These are phyloP conservation scores for Pezicula neosporulosa DNA, from an alignment of 2,329 filamentous ascomycete species.

Conservation along the genomic window DNA sequence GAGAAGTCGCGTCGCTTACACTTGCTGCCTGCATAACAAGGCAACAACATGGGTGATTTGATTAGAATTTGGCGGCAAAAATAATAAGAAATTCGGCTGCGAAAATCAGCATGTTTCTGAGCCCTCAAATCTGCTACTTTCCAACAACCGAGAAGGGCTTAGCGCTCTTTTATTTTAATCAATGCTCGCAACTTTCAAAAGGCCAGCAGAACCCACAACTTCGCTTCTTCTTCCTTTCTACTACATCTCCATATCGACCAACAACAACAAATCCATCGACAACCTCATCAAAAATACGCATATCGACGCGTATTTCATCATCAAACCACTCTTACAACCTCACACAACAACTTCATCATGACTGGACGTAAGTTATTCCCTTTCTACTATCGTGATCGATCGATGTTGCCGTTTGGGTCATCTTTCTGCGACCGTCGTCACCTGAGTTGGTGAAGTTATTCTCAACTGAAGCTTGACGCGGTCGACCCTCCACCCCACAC, in stretches of 20 bases:
- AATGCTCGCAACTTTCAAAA: too few relatives aligned
- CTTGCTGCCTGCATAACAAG: too few relatives aligned
- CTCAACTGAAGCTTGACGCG: constrained; percentile 8
- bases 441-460: constrained; percentile 19
- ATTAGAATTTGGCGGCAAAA: too few relatives aligned
- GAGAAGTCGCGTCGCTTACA: too few relatives aligned
- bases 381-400: constrained; percentile 11
- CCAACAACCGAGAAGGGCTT: too few relatives aligned
- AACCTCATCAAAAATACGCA: constrained; percentile 11
- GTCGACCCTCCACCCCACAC: constrained; percentile 11
- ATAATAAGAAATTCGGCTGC: too few relatives aligned
- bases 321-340: constrained; percentile 26
- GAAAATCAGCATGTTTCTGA: too few relatives aligned
- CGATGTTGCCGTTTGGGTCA: constrained; percentile 13
- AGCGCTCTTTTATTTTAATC: too few relatives aligned
- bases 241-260: constrained; percentile 3
- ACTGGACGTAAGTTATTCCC: constrained; percentile 66
- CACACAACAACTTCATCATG: constrained; percentile 49
- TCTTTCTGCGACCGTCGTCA: constrained; percentile 16
- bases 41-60: too few relatives aligned
- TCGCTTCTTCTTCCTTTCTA: background rate
- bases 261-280: constrained; percentile 9
- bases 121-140: too few relatives aligned
- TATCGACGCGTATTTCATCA: constrained; percentile 27
- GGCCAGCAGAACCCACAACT: background rate